Evolutionary conservation across 176 grass and related monocot genomes (phyloP).

Genomic region (Paspalum vaginatum): DNA sequence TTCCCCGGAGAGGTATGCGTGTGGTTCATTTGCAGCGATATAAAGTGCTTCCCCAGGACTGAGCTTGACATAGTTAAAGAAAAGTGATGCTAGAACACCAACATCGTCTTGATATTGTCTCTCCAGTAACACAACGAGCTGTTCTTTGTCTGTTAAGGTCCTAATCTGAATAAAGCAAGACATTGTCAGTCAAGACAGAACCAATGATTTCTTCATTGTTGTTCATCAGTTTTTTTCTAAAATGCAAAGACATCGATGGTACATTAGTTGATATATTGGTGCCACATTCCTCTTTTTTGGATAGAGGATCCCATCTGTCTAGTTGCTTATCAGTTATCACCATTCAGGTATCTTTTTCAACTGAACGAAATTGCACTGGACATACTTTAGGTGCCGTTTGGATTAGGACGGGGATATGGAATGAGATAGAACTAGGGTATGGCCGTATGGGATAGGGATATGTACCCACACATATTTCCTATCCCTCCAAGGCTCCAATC

Average conservation of each 20-base stretch:
- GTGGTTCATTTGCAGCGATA: conserved; percentile 81
- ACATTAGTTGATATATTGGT: not conserved
- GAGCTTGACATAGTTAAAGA: conserved; percentile 89
- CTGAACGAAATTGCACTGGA: not conserved
- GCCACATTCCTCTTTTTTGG: not conserved
- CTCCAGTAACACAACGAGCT: conserved; percentile 68
- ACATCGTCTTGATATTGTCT: conserved; percentile 77
- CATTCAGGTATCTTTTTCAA: not conserved
- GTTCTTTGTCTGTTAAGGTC: conserved; percentile 73
- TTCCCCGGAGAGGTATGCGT: conserved; percentile 88
- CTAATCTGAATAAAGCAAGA: conserved; percentile 58
- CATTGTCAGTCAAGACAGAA: not conserved
- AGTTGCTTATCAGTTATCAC: not conserved
- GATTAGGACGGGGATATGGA: no score
- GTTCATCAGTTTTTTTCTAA: not conserved
- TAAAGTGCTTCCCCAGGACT: conserved; percentile 87
- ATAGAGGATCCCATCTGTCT: not conserved
- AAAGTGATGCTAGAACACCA: conserved; percentile 71
- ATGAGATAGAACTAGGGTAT: no score
- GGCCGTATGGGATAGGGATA: no score
- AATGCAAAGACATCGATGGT: not conserved
- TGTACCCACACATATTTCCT: no score
- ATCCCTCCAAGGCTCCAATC: no score
- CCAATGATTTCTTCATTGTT: not conserved
- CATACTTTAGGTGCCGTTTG: not conserved